These are phyloP conservation scores for Arxiozyma telluris DNA, from an alignment of 1,139 yeast species.

Conservation along the genomic window DNA sequence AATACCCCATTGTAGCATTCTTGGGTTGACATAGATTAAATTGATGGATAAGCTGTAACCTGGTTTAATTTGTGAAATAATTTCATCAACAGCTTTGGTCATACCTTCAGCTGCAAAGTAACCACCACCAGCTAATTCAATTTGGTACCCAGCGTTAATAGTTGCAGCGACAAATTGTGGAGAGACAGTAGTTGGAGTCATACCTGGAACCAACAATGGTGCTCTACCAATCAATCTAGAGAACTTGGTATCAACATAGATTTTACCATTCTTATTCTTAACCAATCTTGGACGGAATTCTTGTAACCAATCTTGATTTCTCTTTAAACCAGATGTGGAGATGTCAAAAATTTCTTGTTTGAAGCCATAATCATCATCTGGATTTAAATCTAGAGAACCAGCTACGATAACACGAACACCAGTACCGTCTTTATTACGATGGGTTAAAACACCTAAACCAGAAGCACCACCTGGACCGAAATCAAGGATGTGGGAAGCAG, in stretches of 20 bases:
- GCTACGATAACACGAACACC: constrained; percentile 93
- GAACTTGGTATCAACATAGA: constrained; percentile 87
- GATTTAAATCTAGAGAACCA: constrained; percentile 70
- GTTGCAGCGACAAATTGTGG: constrained; percentile 92
- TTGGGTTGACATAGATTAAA: constrained; percentile 91
- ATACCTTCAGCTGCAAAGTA: constrained; percentile 67
- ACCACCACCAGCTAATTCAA: constrained; percentile 98
- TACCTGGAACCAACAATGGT: constrained; percentile 96
- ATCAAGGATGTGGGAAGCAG: constrained; percentile 82
- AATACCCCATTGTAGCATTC: constrained; percentile 98
- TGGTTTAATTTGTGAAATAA: constrained; percentile 57
- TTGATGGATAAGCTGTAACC: constrained; percentile 89
- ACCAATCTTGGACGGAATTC: constrained; percentile 82
- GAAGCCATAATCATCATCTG: constrained; percentile 77
- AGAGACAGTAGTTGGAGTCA: constrained; percentile 96
- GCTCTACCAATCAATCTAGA: constrained; percentile 89
- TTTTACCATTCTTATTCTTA: constrained; percentile 61
- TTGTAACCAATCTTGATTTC: constrained; percentile 84
- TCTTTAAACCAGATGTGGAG: constrained; percentile 55
- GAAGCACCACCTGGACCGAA: constrained; percentile 99
- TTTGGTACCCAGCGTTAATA: constrained; percentile 91
- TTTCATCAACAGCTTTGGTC: constrained; percentile 66
- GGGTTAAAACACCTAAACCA: constrained; percentile 92
- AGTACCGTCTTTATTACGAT: constrained; percentile 96
- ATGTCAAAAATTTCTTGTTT: constrained; percentile 89